Conservation (phyloP, 352 stramenopile genomes). For the Globisporangium echinulatum region DNA sequence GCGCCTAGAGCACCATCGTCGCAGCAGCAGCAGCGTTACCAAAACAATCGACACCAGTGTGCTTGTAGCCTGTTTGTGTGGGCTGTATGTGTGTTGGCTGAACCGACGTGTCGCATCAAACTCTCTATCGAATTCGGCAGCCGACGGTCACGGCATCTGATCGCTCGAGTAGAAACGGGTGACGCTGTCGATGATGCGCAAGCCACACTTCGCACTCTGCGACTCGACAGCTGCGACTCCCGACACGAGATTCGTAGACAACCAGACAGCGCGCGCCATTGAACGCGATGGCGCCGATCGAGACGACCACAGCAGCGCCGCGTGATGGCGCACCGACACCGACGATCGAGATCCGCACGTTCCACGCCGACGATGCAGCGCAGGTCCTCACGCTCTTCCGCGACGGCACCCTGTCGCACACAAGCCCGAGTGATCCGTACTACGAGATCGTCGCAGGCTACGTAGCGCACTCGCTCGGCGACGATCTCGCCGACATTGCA, state of each 20-base stretch:
- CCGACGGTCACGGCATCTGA: not conserved
- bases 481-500: slow-evolving; percentile 28
- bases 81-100: too few species aligned
- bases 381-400: slow-evolving; percentile 17
- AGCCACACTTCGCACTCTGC: not conserved
- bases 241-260: too few species aligned
- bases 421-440: not conserved
- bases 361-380: slow-evolving; percentile 6
- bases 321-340: not conserved
- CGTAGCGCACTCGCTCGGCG: slow-evolving; percentile 17
- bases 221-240: not conserved
- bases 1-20: not conserved
- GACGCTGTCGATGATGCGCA: not conserved
- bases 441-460: slow-evolving; percentile 14
- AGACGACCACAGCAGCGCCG: not conserved
- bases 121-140: not conserved
- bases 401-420: slow-evolving; percentile 11
- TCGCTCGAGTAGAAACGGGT: not conserved
- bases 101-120: too few species aligned
- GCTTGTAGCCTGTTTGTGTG: too few species aligned
- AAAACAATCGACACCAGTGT: too few species aligned
- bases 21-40: not conserved
- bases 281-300: not conserved
- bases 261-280: too few species aligned
- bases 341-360: slow-evolving; percentile 15